Conservation (phyloP, 257 asterid species). For the Ballota nigra region DNA sequence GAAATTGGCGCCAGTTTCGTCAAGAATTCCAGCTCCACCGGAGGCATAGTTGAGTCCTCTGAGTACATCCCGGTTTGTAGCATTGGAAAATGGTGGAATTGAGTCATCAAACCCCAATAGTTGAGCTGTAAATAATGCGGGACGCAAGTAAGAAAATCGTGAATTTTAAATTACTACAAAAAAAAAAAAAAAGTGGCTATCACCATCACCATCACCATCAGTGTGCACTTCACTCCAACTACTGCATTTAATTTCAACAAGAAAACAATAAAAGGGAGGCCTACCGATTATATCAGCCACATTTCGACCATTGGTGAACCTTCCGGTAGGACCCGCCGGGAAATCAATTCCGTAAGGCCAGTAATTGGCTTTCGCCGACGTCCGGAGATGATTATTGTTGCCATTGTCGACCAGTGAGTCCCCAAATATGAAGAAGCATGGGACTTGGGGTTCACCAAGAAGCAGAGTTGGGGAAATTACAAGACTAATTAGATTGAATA, state of each 20-base stretch:
- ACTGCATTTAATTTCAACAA: no score
- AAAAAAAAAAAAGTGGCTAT: not conserved
- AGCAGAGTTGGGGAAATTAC: not conserved
- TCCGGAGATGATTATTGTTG: constrained; percentile 30
- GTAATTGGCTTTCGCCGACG: constrained; percentile 22
- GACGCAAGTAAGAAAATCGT: no score
- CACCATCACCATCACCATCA: no score
- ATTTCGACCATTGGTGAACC: constrained; percentile 42
- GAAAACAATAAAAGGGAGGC: no score
- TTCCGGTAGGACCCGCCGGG: constrained; percentile 42
- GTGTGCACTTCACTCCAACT: no score
- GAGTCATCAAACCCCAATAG: constrained; percentile 41
- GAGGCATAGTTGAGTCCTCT: constrained; percentile 57
- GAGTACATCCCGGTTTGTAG: constrained; percentile 31
- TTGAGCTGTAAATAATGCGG: no score
- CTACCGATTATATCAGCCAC: constrained; percentile 35
- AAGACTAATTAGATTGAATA: no score
- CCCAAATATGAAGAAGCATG: constrained; percentile 45
- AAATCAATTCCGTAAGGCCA: constrained; percentile 44
- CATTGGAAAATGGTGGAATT: constrained; percentile 42
- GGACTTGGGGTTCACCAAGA: constrained; percentile 23
- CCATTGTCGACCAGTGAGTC: constrained; percentile 45
- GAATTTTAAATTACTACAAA: no score
- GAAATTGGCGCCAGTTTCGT: constrained; percentile 35
- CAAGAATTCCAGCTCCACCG: constrained; percentile 63